Base-by-base conservation (phyloP, 257 asterid genomes). In the Datura wrightii region DNA sequence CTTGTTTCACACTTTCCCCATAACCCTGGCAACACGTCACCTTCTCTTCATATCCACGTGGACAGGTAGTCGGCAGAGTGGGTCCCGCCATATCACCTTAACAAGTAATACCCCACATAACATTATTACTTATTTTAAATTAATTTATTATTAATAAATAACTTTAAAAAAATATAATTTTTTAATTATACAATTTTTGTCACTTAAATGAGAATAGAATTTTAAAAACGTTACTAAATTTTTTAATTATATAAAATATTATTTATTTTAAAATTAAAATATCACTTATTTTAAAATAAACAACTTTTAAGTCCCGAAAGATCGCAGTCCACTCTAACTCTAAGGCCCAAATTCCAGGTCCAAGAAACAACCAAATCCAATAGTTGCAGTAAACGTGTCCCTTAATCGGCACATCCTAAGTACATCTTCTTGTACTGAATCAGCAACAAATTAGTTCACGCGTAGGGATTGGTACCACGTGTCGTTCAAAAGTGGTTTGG, bases 361-460 rank as follows among this genome's bases (percentile, higher is more conserved):
- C 71, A 79, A 80, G 90, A 89, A 90, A 67, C 88, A 59, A 76
- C 88, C 11, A 19, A 82, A 15, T 9, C 92, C 93, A 89, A 82
- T 87, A 5, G 15, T 1, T 7, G 87, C 56, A 0, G 10, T 24
- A 11, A 84, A 82, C 92, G 94, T 90, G 93, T 88, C 92, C 1
- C 3, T 63, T 56, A 82, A 37, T 11, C 6, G 5, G 59, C 5
- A 84, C 87, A 83, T 82, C 72, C n/a, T 2, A 52, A 48, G 79
- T 86, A 62, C 82, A 72, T 44, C 9, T 18, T 50, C 53, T 42
- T 53, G 81, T 55, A 78, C 82, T 78, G 19, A 4, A 31, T 78
- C 63, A 52, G 70, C 46, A 5, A 9, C 70, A 24, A 59, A 41
- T 36, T 7, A 10, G 46, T 41, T 31, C 53, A 84, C 70, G 82